phyloP scores from a whole-genome alignment of 176 grass and related monocot genomes.

The Metroxylon sagu region DNA sequence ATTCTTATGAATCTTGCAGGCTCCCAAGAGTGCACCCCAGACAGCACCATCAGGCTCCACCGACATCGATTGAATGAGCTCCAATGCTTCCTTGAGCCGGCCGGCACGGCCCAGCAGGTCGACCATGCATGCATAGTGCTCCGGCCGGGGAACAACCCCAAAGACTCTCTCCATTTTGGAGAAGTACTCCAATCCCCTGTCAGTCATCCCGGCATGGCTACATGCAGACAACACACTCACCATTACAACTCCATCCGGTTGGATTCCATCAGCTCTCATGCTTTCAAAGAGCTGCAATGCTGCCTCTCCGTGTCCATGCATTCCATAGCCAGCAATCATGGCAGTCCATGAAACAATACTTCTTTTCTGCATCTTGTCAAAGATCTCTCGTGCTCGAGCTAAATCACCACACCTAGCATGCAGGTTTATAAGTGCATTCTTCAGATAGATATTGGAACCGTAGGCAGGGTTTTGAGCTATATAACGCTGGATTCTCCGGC shows the following conservation, averaged over 20 bases:
- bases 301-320: slow-evolving; percentile 42
- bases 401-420: slow-evolving; percentile 40
- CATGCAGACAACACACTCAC: slow-evolving; percentile 51
- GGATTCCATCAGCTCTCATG: slow-evolving; percentile 36
- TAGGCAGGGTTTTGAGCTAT: slow-evolving; percentile 20
- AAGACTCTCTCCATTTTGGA: slow-evolving; percentile 29
- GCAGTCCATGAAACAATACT: slow-evolving; percentile 62
- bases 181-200: slow-evolving; percentile 48
- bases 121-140: slow-evolving; percentile 68
- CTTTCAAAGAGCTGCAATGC: slow-evolving; percentile 39
- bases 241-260: slow-evolving; percentile 35
- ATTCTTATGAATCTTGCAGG: slow-evolving; percentile 69
- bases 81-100: slow-evolving; percentile 32
- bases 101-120: slow-evolving; percentile 60
- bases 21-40: slow-evolving; percentile 67
- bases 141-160: slow-evolving; percentile 19
- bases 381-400: slow-evolving; percentile 33
- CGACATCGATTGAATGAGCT: slow-evolving; percentile 47
- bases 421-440: slow-evolving; percentile 62
- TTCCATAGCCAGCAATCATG: slow-evolving; percentile 49
- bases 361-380: slow-evolving; percentile 39
- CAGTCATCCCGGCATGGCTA: slow-evolving; percentile 50
- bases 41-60: slow-evolving; percentile 44
- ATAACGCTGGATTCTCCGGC: slow-evolving; percentile 26
- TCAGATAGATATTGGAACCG: slow-evolving; percentile 37